Base-by-base conservation (phyloP, 202 grass and related monocot species). In the Schoenoplectus tabernaemontani region DNA sequence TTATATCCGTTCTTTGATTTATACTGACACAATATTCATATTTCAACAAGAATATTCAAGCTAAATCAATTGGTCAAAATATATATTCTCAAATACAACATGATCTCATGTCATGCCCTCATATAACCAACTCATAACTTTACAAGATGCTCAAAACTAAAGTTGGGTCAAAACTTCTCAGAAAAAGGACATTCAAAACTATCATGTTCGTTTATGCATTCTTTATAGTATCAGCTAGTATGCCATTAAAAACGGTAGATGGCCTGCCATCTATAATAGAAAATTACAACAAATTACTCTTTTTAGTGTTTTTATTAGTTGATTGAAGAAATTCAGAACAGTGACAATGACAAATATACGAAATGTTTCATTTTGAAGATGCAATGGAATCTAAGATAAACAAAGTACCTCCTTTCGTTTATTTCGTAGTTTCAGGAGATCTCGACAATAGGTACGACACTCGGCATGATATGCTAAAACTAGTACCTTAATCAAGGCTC, bases 401-500 rank as follows among this genome's bases (percentile, higher is more conserved):
- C 23, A 54, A 67, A 82, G n/a, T 82, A 96, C 90, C 90, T 92
- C 90, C 59, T 96, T 88, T 86, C 86, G 90, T 79, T 89, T 90
- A 86, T 61, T 92, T 79, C 92, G 90, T 73, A 92, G 90, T 74
- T 86, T 86, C 57, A 92, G 80, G 53, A 96, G 93, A 64, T 89
- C 90, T 84, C 87, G 85, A 82, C 88, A 96, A 44, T 54, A 82
- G 53, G 84, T n/a, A 19, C 87, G 75, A 77, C 93, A 92, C 57
- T 96, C 84, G 38, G 82, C 48, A 82, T 89, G 88, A 77, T 90
- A 92, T 9, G 88, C 86, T 79, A 82, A 74, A 82, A 82, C 90
- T 44, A 92, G 82, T 84, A 92, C 88, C 84, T 96, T 96, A 60
- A 96, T 90, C 82, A 92, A 87, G 7, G 90, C 93, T 77, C 83